Conservation (phyloP, 2,329 filamentous ascomycete genomes). For the Corynespora cassiicola region DNA sequence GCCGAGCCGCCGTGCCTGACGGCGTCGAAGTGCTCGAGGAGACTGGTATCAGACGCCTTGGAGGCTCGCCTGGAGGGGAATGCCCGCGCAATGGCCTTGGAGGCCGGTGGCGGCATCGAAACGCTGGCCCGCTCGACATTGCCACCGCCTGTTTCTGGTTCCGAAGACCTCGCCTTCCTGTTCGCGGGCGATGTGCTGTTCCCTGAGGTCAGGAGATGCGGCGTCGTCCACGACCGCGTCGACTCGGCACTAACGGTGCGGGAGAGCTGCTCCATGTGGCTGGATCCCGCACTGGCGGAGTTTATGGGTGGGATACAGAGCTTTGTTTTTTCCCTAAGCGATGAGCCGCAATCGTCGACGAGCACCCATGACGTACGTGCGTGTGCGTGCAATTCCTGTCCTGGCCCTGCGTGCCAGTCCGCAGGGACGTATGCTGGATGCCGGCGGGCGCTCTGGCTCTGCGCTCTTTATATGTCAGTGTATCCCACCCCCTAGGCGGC, state of each 20-base stretch:
- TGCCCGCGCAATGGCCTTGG: conserved; percentile 51
- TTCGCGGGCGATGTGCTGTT: conserved; percentile 43
- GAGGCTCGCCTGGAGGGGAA: conserved; percentile 49
- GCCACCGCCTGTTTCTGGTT: conserved; percentile 64
- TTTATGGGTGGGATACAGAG: conserved; percentile 5
- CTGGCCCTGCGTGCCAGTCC: no score
- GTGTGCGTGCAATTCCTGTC: no score
- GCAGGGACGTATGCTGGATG: no score
- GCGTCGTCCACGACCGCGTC: conserved; percentile 41
- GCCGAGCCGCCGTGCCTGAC: conserved; percentile 50
- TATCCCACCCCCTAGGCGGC: no score
- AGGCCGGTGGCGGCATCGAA: conserved; percentile 66
- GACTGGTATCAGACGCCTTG: conserved; percentile 54
- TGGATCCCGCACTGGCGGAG: conserved; percentile 10
- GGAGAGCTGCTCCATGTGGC: conserved; percentile 39
- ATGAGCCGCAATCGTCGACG: conserved; percentile 1
- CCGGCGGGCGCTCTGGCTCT: no score
- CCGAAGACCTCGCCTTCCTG: conserved; percentile 65
- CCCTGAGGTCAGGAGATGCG: conserved; percentile 56
- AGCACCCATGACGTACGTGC: no score
- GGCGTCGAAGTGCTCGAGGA: conserved; percentile 29
- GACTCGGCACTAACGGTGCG: conserved; percentile 47
- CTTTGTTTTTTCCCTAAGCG: conserved; percentile 21
- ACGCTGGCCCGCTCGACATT: conserved; percentile 67
- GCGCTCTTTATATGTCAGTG: no score